Evolutionary conservation across 805 yeast genomes (phyloP), one percentile per base, ranked within the genome.

Genomic region (Pichia cabralensis): DNA sequence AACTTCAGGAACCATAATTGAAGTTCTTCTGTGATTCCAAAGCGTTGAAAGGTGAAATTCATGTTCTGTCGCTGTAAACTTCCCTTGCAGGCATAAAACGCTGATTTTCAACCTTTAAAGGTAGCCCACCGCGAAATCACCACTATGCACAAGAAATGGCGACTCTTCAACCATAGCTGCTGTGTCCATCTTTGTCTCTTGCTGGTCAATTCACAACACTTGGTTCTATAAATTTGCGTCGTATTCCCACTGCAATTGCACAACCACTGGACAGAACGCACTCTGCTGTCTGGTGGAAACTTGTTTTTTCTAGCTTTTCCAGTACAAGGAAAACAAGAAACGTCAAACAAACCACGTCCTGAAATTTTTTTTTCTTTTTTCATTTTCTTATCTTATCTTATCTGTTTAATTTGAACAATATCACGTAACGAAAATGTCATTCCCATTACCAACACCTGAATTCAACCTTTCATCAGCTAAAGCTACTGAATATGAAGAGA

Each of bases 401-500:
- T 25, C 15, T 4, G 15, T 14, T 14, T 14, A 8, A 4, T 15
- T 14, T 25, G n/a, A 26, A 11, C 21, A 27, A 19, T 10, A 20
- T 4, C 8, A 19, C 13, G 4, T 19, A 20, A 20, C n/a, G n/a
- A n/a, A 2, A 9, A 28, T 28, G 30, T 5, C 30, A 14, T 19
- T 25, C 6, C 28, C 34, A 31, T 32, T 21, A 21, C 43, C 51
- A 28, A 30, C 43, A 22, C 60, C 64, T 35, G 57, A 62, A 48
- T 65, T 61, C 46, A 61, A 62, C 47, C 61, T 80, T 21, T 71
- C 89, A 1, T 78, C 94, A 3, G 56, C 60, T 22, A 66, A 75
- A 42, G 81, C 95, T 25, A 64, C 64, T 41, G 64, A 71, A 34
- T 75, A 71, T 62, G 96, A 89, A 61, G 61, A 71, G 36, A 64